phyloP scores from a whole-genome alignment of 2,329 filamentous ascomycete species.

The Eutypella sp. region DNA sequence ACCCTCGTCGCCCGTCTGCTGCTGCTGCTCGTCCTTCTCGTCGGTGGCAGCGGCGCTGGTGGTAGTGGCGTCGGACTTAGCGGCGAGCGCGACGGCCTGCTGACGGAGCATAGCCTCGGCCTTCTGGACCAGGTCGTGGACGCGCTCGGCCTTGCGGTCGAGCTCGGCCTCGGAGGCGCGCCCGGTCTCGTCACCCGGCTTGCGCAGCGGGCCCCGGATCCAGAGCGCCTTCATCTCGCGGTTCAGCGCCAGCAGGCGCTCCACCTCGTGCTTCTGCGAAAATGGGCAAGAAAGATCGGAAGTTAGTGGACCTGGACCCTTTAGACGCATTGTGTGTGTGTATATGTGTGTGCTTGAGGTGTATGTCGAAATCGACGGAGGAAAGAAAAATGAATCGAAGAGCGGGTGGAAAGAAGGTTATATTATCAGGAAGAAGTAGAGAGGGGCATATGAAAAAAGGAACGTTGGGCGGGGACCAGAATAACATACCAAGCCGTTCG shows the following conservation, averaged over 20 bases:
- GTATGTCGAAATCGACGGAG: too few relatives aligned
- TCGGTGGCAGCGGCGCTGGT: not conserved
- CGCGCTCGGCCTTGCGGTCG: constrained; percentile 30
- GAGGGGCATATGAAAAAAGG: not conserved
- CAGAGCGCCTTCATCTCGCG: constrained; percentile 46
- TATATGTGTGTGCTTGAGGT: too few relatives aligned
- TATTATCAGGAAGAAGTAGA: too few relatives aligned
- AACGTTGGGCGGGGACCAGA: too few relatives aligned
- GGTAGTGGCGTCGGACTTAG: not conserved
- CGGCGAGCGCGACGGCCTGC: constrained; percentile 1
- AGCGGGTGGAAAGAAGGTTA: too few relatives aligned
- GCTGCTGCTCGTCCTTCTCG: constrained; percentile 1
- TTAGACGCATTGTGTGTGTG: not conserved
- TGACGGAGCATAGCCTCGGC: constrained; percentile 16
- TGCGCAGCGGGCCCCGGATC: constrained; percentile 42
- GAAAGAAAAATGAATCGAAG: too few relatives aligned
- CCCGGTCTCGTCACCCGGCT: constrained; percentile 35
- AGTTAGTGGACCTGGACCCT: too few relatives aligned
- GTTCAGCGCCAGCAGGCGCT: constrained; percentile 42
- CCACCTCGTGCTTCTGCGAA: constrained; percentile 35
- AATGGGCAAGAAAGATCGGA: not conserved
- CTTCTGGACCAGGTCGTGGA: constrained; percentile 29
- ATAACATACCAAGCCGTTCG: constrained; percentile 29
- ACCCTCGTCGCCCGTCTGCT: too few relatives aligned
- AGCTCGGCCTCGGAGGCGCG: constrained; percentile 29